phyloP scores from a whole-genome alignment of 2,329 filamentous ascomycete species.

The Alternaria triticina region DNA sequence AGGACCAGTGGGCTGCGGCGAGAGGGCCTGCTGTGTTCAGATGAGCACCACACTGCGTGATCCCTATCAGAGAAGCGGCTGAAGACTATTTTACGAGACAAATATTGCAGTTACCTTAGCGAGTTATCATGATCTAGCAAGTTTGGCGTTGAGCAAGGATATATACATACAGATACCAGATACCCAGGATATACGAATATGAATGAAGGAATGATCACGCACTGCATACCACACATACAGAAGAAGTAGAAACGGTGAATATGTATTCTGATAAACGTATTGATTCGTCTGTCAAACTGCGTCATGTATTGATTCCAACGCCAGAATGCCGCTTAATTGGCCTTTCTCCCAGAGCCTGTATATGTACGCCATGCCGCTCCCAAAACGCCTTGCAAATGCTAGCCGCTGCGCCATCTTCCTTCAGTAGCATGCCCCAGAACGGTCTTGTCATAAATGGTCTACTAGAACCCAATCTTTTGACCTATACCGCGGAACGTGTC shows the following conservation, averaged over 20 bases:
- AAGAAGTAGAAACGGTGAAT: neutral
- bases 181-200: neutral
- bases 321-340: constrained; percentile 10
- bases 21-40: constrained; percentile 32
- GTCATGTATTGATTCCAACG: neutral
- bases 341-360: neutral
- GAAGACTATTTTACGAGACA: neutral
- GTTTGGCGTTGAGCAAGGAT: neutral
- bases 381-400: constrained; percentile 21
- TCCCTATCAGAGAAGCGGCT: neutral
- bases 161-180: neutral
- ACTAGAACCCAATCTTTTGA: constrained; percentile 40
- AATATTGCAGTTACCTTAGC: neutral
- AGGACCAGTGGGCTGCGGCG: constrained; percentile 34
- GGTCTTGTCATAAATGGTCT: neutral
- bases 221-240: neutral
- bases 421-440: neutral
- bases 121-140: neutral
- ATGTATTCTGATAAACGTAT: neutral
- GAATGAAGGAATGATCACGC: neutral
- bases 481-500: constrained; percentile 37
- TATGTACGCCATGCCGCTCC: constrained; percentile 2
- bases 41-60: neutral
- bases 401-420: neutral
- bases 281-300: neutral